These are phyloP conservation scores for Phalaenopsis hybrid DNA, from an alignment of 116 monocot genomes.

Conservation along the genomic window DNA sequence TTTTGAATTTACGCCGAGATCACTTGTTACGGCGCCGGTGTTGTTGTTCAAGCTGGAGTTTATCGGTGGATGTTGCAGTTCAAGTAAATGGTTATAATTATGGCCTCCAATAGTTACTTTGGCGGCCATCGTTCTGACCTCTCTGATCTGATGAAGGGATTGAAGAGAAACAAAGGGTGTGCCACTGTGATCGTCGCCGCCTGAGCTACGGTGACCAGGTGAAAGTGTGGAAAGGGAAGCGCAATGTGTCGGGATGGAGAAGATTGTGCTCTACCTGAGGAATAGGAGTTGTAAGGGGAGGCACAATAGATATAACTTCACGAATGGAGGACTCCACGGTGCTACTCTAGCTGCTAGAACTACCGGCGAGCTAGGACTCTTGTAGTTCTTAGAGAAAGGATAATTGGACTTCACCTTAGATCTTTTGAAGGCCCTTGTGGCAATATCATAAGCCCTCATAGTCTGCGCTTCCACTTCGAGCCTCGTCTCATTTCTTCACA, in stretches of 20 bases:
- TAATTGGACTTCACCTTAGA: conserved; percentile 19
- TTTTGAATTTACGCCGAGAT: too few species aligned
- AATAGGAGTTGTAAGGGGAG: background rate
- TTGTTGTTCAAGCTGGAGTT: conserved; percentile 21
- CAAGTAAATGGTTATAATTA: background rate
- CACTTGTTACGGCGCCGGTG: conserved; percentile 4
- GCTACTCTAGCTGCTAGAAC: conserved; percentile 36
- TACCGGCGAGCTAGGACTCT: background rate
- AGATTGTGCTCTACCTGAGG: conserved; percentile 18
- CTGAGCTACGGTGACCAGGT: background rate
- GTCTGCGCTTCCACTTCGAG: conserved; percentile 8
- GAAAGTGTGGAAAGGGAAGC: conserved; percentile 22
- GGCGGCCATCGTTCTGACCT: background rate
- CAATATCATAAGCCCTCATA: conserved; percentile 26
- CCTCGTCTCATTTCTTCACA: too few species aligned
- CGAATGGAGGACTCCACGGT: conserved; percentile 30
- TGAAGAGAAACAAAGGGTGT: conserved; percentile 26
- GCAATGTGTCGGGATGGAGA: conserved; percentile 7
- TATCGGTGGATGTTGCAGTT: conserved; percentile 2
- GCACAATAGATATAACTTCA: background rate
- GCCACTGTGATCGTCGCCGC: background rate
- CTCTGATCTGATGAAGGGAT: conserved; percentile 16
- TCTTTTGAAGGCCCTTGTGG: conserved; percentile 22
- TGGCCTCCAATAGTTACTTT: background rate
- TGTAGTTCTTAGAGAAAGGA: background rate